Evolutionary conservation across 1,284 basidiomycete genomes (phyloP), one percentile per base, ranked within the genome.

Genomic region (Austroboletus sp.): DNA sequence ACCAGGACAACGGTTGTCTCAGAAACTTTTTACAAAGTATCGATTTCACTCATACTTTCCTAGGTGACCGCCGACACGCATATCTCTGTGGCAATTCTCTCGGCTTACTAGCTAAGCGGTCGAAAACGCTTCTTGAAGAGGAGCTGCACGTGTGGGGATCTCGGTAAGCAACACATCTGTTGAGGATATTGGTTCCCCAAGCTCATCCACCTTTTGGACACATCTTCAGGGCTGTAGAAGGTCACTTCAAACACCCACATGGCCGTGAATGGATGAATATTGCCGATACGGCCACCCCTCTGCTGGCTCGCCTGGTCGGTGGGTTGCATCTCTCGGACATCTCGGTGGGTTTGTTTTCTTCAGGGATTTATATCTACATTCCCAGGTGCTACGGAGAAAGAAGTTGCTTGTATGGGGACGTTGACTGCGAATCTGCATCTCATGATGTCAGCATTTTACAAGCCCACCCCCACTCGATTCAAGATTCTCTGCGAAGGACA

Each of bases 11-110:
- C 34, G 64, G 72, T 71, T 40, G 46, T 59, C 15, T 43, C 50
- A 17, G 9, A 10, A 15, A n/a, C 25, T 45, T 48, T 44, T 44
- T 29, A 12, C n/a, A 23, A 36, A 17, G 38, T 12, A 26, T 38
- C 3, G 36, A 34, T 23, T 21, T 32, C 38, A 19, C 54, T 63
- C 40, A 61, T 34, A 13, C 21, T 21, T 3, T 32, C 40, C 49
- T 39, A 77, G 74, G 62, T 71, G 76, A 80, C 52, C 63, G 66
- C 45, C 69, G 74, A 46, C 80, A 80, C 63, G 80, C 85, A 33
- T 99, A 98, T 67, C 81, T 99, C 42, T 96, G 91, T 66, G 96
- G 95, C 37, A 98, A 99, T 70, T 97, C 93, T 35, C 78, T 98
- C 3, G 95, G 95, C 1, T 75, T 86, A 39, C 73, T 93, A 57